These are phyloP conservation scores for Puya raimondii DNA, from an alignment of 176 grass and related monocot species.

Conservation along the genomic window DNA sequence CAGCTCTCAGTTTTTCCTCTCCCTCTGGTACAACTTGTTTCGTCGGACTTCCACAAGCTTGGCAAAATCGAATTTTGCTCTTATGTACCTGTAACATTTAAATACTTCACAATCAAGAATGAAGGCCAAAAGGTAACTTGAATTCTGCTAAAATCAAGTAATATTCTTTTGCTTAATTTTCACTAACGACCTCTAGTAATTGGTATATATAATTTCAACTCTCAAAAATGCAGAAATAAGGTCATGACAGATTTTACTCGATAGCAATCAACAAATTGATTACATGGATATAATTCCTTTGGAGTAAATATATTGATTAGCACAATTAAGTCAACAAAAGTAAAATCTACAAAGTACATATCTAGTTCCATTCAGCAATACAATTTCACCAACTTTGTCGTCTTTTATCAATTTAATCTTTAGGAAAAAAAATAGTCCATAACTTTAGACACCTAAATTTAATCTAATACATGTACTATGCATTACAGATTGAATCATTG, in stretches of 20 bases:
- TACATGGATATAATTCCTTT: neutral
- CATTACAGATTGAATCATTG: too few relatives aligned
- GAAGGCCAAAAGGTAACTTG: neutral
- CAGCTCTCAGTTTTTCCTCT: conserved; percentile 83
- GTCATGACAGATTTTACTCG: neutral
- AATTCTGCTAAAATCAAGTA: neutral
- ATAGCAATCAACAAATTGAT: neutral
- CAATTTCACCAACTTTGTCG: neutral
- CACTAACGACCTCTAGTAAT: neutral
- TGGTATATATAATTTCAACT: neutral
- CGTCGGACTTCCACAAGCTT: conserved; percentile 67
- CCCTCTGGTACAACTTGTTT: conserved; percentile 75
- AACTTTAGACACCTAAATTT: too few relatives aligned
- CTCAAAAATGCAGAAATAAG: neutral
- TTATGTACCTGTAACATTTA: conserved; percentile 39
- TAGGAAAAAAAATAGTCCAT: too few relatives aligned
- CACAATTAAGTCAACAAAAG: neutral
- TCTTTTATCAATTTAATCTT: too few relatives aligned
- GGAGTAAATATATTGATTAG: neutral
- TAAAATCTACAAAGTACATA: neutral
- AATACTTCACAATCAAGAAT: neutral
- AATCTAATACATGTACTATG: too few relatives aligned
- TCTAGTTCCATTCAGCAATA: neutral
- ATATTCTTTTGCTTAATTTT: neutral
- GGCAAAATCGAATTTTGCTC: conserved; percentile 64